Evolutionary conservation across 148 eudicot species (phyloP).

Genomic region (Rhododendron griersonianum): DNA sequence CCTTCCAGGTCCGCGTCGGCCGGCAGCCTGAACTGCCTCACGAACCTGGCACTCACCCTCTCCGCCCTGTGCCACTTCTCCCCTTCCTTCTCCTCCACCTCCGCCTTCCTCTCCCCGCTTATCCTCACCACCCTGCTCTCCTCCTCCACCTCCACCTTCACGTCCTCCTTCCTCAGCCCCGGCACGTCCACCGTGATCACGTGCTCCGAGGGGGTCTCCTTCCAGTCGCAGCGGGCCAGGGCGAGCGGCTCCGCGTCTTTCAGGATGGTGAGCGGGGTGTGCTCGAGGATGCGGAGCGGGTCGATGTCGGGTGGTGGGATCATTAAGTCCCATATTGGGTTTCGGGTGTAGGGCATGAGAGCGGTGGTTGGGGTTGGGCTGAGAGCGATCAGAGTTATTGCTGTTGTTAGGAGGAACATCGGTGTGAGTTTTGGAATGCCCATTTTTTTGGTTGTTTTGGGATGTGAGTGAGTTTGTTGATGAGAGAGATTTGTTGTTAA

Average conservation of each 20-base stretch:
- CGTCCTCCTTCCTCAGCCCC: background rate
- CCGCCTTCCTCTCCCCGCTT: background rate
- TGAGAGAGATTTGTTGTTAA: too few species aligned
- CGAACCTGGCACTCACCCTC: background rate
- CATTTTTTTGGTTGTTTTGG: background rate
- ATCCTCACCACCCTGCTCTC: background rate
- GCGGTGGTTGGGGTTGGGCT: conserved; percentile 13
- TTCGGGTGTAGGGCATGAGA: conserved; percentile 45
- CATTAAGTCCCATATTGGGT: conserved; percentile 34
- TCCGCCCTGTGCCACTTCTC: background rate
- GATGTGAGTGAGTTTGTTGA: background rate
- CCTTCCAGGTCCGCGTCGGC: background rate
- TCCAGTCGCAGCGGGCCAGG: conserved; percentile 68
- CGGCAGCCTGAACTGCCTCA: background rate
- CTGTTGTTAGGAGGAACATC: conserved; percentile 1
- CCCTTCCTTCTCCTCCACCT: background rate
- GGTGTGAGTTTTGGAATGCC: background rate
- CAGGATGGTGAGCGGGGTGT: conserved; percentile 42
- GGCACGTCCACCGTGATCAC: conserved; percentile 29
- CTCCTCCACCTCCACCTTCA: background rate
- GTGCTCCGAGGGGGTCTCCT: conserved; percentile 45
- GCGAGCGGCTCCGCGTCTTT: conserved; percentile 32
- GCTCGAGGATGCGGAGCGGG: conserved; percentile 60
- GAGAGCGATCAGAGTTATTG: background rate
- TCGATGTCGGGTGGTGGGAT: conserved; percentile 31